Base-by-base conservation (phyloP, 169 alveolate species). In the Plasmodium vivax region DNA sequence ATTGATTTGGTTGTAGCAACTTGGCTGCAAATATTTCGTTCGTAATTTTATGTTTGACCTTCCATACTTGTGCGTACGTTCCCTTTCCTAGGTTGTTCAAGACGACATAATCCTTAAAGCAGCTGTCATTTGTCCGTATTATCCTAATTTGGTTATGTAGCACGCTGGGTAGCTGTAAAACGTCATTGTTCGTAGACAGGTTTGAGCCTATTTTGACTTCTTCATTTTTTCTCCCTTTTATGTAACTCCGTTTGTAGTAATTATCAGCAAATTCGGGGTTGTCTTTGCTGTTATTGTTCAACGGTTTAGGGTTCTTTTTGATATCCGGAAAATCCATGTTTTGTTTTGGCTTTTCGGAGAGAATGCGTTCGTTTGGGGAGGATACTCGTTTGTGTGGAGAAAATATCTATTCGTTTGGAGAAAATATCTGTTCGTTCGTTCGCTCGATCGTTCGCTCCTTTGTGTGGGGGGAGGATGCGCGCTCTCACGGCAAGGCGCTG, bases 1-100 rank as follows among this genome's bases (percentile, higher is more conserved):
- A 97, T 27, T 95, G 95, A 58, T 96, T 95, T 32, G 98, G 98
- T 73, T 96, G 98, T 68, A 97, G 92, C 38, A 97, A 93, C 58
- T 97, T 97, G 9, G 97, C 98, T 51, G 98, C 98, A 72, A 81
- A 96, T 38, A 94, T 94, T 92, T 92, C 93, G 23, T 96, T 97
- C 2, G 97, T 96, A 51, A 84, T 75, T 85, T 94, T 94, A 75
- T 94, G 96, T 54, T 79, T 92, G 12, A 97, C 97, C 68, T 90
- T 92, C 98, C 98, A 97, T 80, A 97, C 98, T 38, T 96, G 95
- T 30, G 98, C 98, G 87, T 96, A 97, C 32, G 98, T 96, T 8
- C 98, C 98, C 58, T 96, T 82, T 6, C 98, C 98, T 77, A 97
- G 79, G 90, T 88, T 93, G 71, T 80, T 82, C 81, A 92, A 92